A percentile compares a stretch with the other conserved stretches of the same genome.
Evolutionary conservation across 371 early-diverging fungal species (phyloP).

Genomic region (Batrachochytrium dendrobatidis): DNA sequence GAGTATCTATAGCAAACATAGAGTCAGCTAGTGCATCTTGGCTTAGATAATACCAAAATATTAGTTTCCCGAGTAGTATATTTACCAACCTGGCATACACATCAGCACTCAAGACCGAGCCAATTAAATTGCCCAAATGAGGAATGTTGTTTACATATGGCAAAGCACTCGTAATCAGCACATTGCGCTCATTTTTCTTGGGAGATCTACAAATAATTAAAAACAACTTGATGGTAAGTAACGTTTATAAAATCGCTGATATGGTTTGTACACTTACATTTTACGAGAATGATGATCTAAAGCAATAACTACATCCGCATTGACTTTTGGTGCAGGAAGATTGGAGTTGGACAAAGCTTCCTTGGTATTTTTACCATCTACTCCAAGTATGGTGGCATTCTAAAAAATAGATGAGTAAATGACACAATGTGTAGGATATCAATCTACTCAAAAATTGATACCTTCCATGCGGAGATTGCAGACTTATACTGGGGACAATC

Average conservation of each 20-base stretch:
- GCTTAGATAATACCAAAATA: neutral
- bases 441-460: too few species aligned
- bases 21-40: neutral
- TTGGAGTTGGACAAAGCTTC: neutral
- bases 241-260: neutral
- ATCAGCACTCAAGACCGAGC: slow-evolving; percentile 97
- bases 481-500: neutral
- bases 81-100: slow-evolving; percentile 74
- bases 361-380: too few species aligned
- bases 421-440: too few species aligned
- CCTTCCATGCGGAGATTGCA: neutral
- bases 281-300: slow-evolving; percentile 28
- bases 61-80: neutral
- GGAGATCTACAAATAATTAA: slow-evolving; percentile 25
- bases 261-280: slow-evolving; percentile 6
- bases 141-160: slow-evolving; percentile 99
- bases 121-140: slow-evolving; percentile 99
- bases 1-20: slow-evolving; percentile 58
- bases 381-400: too few species aligned
- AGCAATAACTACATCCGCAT: slow-evolving; percentile 16
- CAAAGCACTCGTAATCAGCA: slow-evolving; percentile 96
- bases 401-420: neutral
- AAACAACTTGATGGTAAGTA: neutral
- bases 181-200: slow-evolving; percentile 54
- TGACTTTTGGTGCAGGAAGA: slow-evolving; percentile 6